Conservation (phyloP, 768 basidiomycete genomes). For the Tremella mesenterica region DNA sequence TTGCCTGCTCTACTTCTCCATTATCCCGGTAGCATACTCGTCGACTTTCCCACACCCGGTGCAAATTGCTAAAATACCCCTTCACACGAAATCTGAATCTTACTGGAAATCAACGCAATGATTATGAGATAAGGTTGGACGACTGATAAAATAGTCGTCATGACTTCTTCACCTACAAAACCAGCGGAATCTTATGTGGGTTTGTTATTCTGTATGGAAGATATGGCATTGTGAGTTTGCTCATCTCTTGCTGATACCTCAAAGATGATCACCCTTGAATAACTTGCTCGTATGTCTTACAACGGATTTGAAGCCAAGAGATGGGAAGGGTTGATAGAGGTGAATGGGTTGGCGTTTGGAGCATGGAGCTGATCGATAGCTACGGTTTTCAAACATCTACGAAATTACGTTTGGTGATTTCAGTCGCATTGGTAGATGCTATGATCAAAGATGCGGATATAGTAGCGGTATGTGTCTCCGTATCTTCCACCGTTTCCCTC, state of each 20-base stretch:
- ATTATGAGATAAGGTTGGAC: background rate
- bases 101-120: background rate
- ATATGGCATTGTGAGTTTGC: conserved; percentile 42
- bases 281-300: too few species aligned
- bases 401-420: conserved; percentile 37
- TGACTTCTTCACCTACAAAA: conserved; percentile 33
- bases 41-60: background rate
- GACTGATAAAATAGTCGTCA: conserved; percentile 23
- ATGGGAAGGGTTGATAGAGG: too few species aligned
- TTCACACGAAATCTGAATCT: background rate
- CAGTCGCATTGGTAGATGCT: conserved; percentile 41
- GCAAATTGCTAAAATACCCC: background rate
- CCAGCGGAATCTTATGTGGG: conserved; percentile 40
- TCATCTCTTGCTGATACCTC: background rate
- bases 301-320: background rate
- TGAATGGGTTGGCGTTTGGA: too few species aligned
- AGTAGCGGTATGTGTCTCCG: conserved; percentile 27
- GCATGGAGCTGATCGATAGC: too few species aligned
- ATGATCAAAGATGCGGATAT: conserved; percentile 43
- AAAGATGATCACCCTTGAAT: background rate
- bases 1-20: background rate
- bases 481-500: background rate
- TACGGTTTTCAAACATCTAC: conserved; percentile 42
- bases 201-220: conserved; percentile 43
- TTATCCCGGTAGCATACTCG: background rate